These are phyloP conservation scores for Podospora pseudopauciseta DNA, from an alignment of 495 filamentous ascomycete genomes.

Conservation along the genomic window DNA sequence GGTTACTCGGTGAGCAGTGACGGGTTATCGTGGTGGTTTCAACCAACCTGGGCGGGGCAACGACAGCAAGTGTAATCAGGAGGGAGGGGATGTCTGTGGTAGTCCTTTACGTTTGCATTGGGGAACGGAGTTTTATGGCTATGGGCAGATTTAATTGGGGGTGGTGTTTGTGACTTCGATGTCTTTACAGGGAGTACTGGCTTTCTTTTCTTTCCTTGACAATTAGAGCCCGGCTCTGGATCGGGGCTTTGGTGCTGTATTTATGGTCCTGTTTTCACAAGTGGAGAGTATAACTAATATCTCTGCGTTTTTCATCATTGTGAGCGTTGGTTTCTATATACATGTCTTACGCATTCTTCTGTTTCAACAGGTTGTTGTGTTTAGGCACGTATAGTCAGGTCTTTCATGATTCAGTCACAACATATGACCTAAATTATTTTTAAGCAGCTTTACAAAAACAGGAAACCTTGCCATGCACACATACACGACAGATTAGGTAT, in stretches of 20 bases:
- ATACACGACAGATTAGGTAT: conserved; percentile 9
- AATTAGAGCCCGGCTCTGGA: too few relatives aligned
- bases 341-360: too few relatives aligned
- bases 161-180: neutral
- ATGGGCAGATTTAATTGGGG: neutral
- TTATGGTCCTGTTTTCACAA: neutral
- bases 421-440: neutral
- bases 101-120: neutral
- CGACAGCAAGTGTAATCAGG: neutral
- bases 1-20: conserved; percentile 73
- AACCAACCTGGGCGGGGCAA: too few relatives aligned
- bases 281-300: neutral
- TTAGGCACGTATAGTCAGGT: too few relatives aligned
- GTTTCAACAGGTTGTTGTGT: too few relatives aligned
- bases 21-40: neutral
- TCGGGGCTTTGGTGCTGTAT: neutral
- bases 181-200: neutral
- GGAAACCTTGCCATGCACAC: neutral
- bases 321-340: neutral
- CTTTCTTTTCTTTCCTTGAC: neutral
- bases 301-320: neutral
- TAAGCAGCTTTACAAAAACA: conserved; percentile 8
- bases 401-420: neutral
- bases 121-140: conserved; percentile 2
- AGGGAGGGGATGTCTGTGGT: neutral